Evolutionary conservation across 495 filamentous ascomycete species (phyloP), one percentile per base, ranked within the genome.

Genomic region (Hypoxylon cercidicola): DNA sequence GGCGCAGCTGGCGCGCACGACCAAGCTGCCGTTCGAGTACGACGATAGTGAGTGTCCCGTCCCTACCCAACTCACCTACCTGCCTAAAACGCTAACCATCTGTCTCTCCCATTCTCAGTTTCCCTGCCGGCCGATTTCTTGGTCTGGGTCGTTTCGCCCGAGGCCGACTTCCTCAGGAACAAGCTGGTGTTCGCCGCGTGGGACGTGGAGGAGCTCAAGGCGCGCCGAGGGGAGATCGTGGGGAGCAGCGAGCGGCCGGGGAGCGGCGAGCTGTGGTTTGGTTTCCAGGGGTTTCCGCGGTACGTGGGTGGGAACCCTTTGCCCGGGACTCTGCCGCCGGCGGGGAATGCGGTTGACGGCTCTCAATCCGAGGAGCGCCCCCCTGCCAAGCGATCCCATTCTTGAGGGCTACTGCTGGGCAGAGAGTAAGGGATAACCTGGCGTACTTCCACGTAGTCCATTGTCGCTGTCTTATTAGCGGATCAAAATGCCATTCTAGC

Each of bases 201-300:
- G 82, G 83, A 87, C 72, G 80, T 84, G n/a, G 73, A 82, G 13
- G 81, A 87, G 70, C 69, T 86, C 15, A 81, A 81, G 64, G 70
- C 13, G n/a, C 62, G 45, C 34, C 55, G 64, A 15, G 69, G 77
- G 23, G 72, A 82, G 66, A 81, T 85, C 62, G 65, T 74, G 10
- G 55, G 55, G 13, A 41, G 43, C 4, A 16, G 4, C 9, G 25
- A 28, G 25, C 25, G 25, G 25, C 55, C 55, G 56, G 60, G 53
- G 18, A 53, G 52, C 55, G 49, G 48, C 8, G 54, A 63, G 35
- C 54, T 72, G 30, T 64, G 56, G 52, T 50, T 72, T 47, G 66
- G 69, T 41, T 66, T 69, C 35, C 28, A 60, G 49, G 69, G 69
- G 62, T 71, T 64, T 56, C 68, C 68, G n/a, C 55, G 55, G 35